A percentile compares a stretch with the other conserved stretches of the same genome.
These are phyloP conservation scores for Protomyces arabidopsidicola DNA, from an alignment of 1,139 yeast species.

Conservation along the genomic window DNA sequence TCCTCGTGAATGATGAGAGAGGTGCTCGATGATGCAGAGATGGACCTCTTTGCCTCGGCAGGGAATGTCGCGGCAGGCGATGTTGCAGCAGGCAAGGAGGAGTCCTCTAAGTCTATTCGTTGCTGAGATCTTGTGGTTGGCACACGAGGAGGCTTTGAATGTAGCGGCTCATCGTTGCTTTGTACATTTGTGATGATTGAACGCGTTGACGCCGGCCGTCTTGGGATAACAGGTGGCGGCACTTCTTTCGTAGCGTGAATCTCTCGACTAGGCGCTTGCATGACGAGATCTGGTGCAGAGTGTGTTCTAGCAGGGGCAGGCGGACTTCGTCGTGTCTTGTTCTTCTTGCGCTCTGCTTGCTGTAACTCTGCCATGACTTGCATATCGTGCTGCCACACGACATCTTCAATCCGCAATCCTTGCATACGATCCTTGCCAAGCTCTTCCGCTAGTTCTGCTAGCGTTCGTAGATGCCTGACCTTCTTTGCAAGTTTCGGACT, in stretches of 20 bases:
- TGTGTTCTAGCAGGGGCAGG: neutral
- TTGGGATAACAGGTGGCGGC: neutral
- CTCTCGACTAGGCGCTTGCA: neutral
- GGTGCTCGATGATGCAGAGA: neutral
- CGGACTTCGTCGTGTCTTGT: neutral
- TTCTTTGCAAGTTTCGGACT: conserved; percentile 19
- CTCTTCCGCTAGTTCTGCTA: conserved; percentile 49
- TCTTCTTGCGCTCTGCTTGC: neutral
- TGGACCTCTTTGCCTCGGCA: neutral
- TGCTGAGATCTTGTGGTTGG: neutral
- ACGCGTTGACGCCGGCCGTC: neutral
- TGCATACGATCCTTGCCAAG: conserved; percentile 68
- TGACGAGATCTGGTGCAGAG: neutral
- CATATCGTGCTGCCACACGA: conserved; percentile 58
- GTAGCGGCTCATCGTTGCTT: neutral
- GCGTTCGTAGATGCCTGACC: conserved; percentile 44
- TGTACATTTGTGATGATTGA: neutral
- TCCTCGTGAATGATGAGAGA: neutral
- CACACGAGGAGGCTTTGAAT: neutral
- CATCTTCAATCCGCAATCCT: conserved; percentile 66
- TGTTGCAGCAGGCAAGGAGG: no score
- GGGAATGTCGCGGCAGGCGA: no score
- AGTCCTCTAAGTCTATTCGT: neutral
- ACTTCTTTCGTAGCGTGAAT: neutral
- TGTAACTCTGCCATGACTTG: neutral